Base-by-base conservation (phyloP, 805 yeast species). In the Candida awuae region DNA sequence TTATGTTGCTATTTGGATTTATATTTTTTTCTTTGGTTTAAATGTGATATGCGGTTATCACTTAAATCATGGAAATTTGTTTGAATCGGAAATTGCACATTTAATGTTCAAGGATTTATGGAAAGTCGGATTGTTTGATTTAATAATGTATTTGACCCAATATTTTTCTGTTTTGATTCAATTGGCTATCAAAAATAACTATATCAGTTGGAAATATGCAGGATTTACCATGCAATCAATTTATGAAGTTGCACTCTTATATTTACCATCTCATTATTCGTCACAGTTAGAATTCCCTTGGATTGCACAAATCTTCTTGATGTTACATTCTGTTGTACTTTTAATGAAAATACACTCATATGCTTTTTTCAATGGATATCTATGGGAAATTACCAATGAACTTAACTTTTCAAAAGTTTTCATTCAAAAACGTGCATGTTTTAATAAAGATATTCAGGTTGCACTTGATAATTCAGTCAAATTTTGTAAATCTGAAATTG, bases 321-420 rank as follows among this genome's bases (percentile, higher is more conserved):
- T 85, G 43, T 65, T 92, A 37, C 98, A 92, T 56, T 75, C 87
- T 9, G 66, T 86, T 35, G 97, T 92, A 2, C 66, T 87, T 47
- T 56, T 94, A 50, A 92, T 92, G 99, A 92, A 92, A 57, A 81
- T 82, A 77, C 97, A 92, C 58, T 87, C 97, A 2, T 92, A 80
- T 56, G 85, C 85, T 2, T 87, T 84, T 53, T 92, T 79, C 63
- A 88, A 88, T 54, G 98, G 97, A 0, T 86, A 90, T 56, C 63
- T 92, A 43, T 84, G 94, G 87, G 62, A 58, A 25, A 73, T 80
- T 32, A 51, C 57, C 17, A 59, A 64, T 13, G 90, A 84, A 52
- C 61, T 80, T 32, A 50, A 65, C 3, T 70, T 66, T 42, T 73
- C 84, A 1, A 62, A 62, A 39, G 51, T 44, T 3, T 68, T 68